Conservation (phyloP, 805 yeast species). For the Spathaspora gorwiae region DNA sequence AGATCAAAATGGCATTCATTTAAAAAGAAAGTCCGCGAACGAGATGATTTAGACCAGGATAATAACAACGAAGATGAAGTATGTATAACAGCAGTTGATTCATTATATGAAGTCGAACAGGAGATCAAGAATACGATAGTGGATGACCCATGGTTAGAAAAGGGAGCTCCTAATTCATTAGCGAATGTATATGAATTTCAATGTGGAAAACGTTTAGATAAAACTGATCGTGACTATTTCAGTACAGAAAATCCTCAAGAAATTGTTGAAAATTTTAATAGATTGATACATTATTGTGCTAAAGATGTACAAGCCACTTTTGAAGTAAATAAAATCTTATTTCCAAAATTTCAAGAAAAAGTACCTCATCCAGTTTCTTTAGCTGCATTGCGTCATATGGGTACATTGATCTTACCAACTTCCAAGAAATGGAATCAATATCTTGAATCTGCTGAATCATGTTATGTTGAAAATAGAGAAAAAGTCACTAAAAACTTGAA, state of each 20-base stretch:
- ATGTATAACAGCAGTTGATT: not conserved
- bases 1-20: constrained; percentile 71
- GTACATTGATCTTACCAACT: constrained; percentile 75
- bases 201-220: constrained; percentile 64
- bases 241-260: constrained; percentile 48
- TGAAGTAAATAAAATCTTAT: constrained; percentile 59
- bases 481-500: constrained; percentile 56
- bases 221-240: constrained; percentile 64
- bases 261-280: constrained; percentile 53
- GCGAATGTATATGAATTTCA: constrained; percentile 77
- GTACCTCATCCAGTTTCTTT: constrained; percentile 95
- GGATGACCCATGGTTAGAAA: constrained; percentile 82
- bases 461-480: constrained; percentile 55
- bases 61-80: not conserved
- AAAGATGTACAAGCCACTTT: constrained; percentile 76
- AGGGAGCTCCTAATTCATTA: constrained; percentile 74
- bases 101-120: not conserved
- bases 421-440: constrained; percentile 69
- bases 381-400: constrained; percentile 75
- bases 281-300: constrained; percentile 77
- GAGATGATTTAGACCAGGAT: constrained; percentile 4
- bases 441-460: constrained; percentile 59
- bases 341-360: constrained; percentile 60
- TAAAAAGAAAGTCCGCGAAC: constrained; percentile 31
- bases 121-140: constrained; percentile 5